Evolutionary conservation across 805 yeast genomes (phyloP), one percentile per base, ranked within the genome.

Genomic region (Zygosaccharomyces rouxii): DNA sequence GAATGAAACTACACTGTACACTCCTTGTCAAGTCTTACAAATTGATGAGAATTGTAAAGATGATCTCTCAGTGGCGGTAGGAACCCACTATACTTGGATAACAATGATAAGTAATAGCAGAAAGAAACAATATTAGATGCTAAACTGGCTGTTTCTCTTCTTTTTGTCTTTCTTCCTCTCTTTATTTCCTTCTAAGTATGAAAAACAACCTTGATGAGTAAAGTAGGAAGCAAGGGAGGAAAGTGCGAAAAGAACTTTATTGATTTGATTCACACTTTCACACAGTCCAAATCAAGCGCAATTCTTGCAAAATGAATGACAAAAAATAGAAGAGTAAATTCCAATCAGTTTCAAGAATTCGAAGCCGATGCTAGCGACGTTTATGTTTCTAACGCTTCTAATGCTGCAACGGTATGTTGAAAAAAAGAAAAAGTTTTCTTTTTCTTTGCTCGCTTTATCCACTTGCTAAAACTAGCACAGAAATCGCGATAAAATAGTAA

Each of bases 91-190:
- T 33, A 33, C 10, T 6, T 7, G 10, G 19, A 33, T 16, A 6
- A 4, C 19, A 30, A 16, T 14, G 19, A 14, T 6, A 16, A 33
- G 4, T 33, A 16, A 7, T 7, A 16, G 37, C 37, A 33, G 21
- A 6, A 33, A 33, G 21, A 6, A 33, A 14, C 37, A 33, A 21
- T 11, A 11, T 21, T 14, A 33, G 16, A 33, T 14, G 19, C 19
- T 33, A 33, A 14, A 18, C 3, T 40, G n/a, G n/a, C n/a, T 16
- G 23, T 11, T 19, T 14, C 28, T 28, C 18, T 28, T 30, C 31
- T 28, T 31, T 39, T 28, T 26, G 21, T 14, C 23, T 26, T 40
- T 40, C 31, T 40, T 40, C 44, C 33, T 40, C 44, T 40, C 30
- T 38, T 23, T 38, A 25, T 38, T 25, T 25, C 30, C n/a, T 38